Evolutionary conservation across 768 basidiomycete species (phyloP).

Genomic region (Serendipita vermifera): DNA sequence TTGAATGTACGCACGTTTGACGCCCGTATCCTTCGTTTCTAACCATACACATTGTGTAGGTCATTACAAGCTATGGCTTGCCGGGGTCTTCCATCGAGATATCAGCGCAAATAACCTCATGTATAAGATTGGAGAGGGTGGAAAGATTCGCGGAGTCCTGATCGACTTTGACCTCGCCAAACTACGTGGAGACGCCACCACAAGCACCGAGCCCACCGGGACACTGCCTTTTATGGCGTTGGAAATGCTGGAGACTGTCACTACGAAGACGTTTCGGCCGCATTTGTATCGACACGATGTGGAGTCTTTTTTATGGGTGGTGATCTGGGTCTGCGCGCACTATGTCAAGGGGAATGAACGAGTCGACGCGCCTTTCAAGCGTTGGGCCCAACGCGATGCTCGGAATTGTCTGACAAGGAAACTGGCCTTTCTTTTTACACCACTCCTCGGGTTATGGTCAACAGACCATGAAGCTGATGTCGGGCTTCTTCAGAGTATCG

Average conservation of each 20-base stretch:
- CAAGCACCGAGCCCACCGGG: slow-evolving; percentile 18
- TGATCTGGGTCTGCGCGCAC: too few relatives aligned
- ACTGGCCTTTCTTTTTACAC: too few relatives aligned
- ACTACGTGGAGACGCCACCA: slow-evolving; percentile 7
- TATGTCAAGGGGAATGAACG: too few relatives aligned
- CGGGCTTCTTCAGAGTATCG: too few relatives aligned
- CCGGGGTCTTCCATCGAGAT: slow-evolving; percentile 22
- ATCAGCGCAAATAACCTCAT: slow-evolving; percentile 25
- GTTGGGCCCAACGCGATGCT: too few relatives aligned
- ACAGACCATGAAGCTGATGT: too few relatives aligned
- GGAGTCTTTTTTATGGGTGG: slow-evolving; percentile 27
- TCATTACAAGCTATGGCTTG: slow-evolving; percentile 21
- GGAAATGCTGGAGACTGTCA: slow-evolving; percentile 17
- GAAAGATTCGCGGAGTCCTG: slow-evolving; percentile 18
- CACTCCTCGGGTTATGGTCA: too few relatives aligned
- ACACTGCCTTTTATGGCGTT: slow-evolving; percentile 27
- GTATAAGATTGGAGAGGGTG: slow-evolving; percentile 16
- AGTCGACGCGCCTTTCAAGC: too few relatives aligned
- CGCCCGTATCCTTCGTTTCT: too few relatives aligned
- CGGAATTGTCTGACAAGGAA: too few relatives aligned
- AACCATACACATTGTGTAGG: too few relatives aligned
- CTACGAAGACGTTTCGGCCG: slow-evolving; percentile 13
- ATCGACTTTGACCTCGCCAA: slow-evolving; percentile 23
- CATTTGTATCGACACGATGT: slow-evolving; percentile 24
- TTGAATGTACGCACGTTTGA: too few relatives aligned